Percentiles rank a stretch among this genome's conserved stretches.
Evolutionary conservation across 352 stramenopile species (phyloP).

Genomic region (Pythium sp.): DNA sequence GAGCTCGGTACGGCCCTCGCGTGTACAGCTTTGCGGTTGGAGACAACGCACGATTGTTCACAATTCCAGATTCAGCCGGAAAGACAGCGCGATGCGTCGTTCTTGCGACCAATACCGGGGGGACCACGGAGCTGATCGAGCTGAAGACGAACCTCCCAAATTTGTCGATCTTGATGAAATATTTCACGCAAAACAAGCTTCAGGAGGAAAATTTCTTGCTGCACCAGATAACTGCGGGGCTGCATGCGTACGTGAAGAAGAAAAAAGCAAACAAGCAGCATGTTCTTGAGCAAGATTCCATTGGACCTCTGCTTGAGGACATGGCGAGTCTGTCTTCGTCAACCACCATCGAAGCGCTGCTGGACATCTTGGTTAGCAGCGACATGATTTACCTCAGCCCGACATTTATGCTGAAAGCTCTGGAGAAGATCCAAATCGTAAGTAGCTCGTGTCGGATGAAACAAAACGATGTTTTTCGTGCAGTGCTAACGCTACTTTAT

Average conservation of each 20-base stretch:
- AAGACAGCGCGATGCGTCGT: constrained; percentile 55
- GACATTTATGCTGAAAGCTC: constrained; percentile 54
- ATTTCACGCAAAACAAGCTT: constrained; percentile 84
- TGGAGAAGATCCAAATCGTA: constrained; percentile 67
- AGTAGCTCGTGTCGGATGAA: constrained; percentile 3
- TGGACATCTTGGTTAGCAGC: constrained; percentile 60
- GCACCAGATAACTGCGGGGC: constrained; percentile 69
- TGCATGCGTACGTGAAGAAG: constrained; percentile 76
- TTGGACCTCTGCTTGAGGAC: constrained; percentile 57
- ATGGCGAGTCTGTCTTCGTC: constrained; percentile 61
- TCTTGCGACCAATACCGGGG: constrained; percentile 31
- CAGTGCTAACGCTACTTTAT: background rate
- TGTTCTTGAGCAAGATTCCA: constrained; percentile 47
- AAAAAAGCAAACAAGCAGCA: constrained; percentile 34
- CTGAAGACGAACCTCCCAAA: constrained; percentile 55
- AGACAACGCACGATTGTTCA: constrained; percentile 65
- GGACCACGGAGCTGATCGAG: constrained; percentile 53
- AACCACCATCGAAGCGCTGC: constrained; percentile 64
- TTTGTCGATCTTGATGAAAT: constrained; percentile 69
- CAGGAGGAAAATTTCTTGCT: constrained; percentile 86
- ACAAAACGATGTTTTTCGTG: background rate
- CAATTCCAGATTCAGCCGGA: constrained; percentile 33
- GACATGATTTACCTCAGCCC: constrained; percentile 60
- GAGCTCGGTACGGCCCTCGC: constrained; percentile 64
- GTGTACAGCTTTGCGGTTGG: constrained; percentile 77